These are phyloP conservation scores for Barbarea vulgaris DNA, from an alignment of 345 rosid species.

Conservation along the genomic window DNA sequence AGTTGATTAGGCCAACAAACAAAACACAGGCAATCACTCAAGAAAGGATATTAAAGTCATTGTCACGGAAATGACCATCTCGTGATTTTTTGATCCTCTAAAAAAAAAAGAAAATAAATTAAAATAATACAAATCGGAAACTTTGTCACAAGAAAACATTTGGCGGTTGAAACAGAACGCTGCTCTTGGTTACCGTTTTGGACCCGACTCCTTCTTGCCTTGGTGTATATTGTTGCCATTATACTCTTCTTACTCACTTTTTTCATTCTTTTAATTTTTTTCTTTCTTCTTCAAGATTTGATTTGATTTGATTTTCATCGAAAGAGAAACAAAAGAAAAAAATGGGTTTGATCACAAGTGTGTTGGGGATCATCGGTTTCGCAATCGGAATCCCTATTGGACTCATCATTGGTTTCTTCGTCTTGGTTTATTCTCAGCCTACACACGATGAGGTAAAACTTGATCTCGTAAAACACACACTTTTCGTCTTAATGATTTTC, in stretches of 20 bases:
- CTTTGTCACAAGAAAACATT: not conserved
- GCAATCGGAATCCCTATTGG: constrained; percentile 73
- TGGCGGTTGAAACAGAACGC: constrained; percentile 44
- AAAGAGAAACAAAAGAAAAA: constrained; percentile 13
- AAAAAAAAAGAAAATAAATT: not conserved
- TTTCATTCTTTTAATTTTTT: not conserved
- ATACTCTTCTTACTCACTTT: not conserved
- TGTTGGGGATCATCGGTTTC: constrained; percentile 69
- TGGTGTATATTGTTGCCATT: not conserved
- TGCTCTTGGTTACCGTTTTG: constrained; percentile 36
- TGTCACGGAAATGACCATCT: constrained; percentile 5
- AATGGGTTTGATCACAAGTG: constrained; percentile 59
- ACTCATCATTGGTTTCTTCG: constrained; percentile 64
- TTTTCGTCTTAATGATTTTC: not conserved
- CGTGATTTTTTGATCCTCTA: constrained; percentile 30
- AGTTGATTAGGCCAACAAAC: constrained; percentile 34
- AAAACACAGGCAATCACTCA: not conserved
- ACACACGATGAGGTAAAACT: constrained; percentile 51
- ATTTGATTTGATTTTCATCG: no score
- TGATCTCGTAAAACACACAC: not conserved
- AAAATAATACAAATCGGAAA: constrained; percentile 18
- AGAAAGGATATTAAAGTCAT: not conserved
- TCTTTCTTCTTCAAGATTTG: not conserved
- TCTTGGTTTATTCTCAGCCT: constrained; percentile 69
- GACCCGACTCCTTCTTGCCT: constrained; percentile 26